Conservation (phyloP, 2,329 filamentous ascomycete genomes). For the Cladosporium sp. region DNA sequence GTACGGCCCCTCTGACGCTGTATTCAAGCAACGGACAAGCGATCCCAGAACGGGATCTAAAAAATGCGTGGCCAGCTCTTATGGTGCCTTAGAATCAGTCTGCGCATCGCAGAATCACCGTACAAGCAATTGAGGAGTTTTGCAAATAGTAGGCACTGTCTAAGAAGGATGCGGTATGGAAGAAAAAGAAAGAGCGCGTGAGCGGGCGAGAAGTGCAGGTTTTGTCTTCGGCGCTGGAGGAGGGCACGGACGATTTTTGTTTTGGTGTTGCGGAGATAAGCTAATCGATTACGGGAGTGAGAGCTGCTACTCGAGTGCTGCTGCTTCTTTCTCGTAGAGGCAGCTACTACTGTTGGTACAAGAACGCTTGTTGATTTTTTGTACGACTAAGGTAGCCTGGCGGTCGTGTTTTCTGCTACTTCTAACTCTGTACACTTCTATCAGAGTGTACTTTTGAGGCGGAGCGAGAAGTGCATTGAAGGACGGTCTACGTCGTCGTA, state of each 20-base stretch:
- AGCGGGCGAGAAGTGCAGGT: slow-evolving; percentile 5
- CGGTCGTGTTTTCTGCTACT: background rate
- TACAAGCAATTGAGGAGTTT: slow-evolving; percentile 16
- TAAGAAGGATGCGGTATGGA: slow-evolving; percentile 17
- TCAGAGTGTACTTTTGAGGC: background rate
- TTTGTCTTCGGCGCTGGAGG: slow-evolving; percentile 1
- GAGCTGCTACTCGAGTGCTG: background rate
- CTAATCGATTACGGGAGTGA: slow-evolving; percentile 9
- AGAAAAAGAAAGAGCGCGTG: slow-evolving; percentile 1
- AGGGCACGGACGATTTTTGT: background rate
- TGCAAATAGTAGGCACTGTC: slow-evolving; percentile 20
- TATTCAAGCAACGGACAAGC: slow-evolving; percentile 21
- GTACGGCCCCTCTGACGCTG: slow-evolving; percentile 21
- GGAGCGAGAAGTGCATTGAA: background rate
- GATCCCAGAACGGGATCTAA: slow-evolving; percentile 24
- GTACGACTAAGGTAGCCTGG: background rate
- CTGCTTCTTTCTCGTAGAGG: background rate
- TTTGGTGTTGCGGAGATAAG: slow-evolving; percentile 6
- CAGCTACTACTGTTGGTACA: background rate
- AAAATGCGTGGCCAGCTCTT: slow-evolving; percentile 22
- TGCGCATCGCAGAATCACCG: slow-evolving; percentile 20
- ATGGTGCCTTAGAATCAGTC: slow-evolving; percentile 19
- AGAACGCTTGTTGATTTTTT: background rate
- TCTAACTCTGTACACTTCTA: background rate
- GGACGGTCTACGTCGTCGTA: background rate